Evolutionary conservation across 257 asterid species (phyloP).

Genomic region (Salvia rosmarinus): DNA sequence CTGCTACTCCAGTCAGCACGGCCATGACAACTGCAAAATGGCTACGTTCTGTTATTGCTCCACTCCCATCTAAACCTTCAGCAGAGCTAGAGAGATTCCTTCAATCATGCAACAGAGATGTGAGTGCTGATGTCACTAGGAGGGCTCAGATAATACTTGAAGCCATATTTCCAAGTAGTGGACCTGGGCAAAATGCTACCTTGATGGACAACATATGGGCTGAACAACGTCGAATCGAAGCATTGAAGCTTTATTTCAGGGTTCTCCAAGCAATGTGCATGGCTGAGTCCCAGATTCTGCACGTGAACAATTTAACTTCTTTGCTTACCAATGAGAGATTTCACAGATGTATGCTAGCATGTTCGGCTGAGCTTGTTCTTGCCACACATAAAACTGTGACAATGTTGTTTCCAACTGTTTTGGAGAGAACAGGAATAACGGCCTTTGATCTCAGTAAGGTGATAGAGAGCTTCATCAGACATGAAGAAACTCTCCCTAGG

Average conservation of each 20-base stretch:
- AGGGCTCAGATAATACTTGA: conserved; percentile 90
- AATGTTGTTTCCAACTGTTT: conserved; percentile 91
- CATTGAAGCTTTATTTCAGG: conserved; percentile 85
- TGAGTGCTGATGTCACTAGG: conserved; percentile 76
- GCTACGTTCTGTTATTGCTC: conserved; percentile 86
- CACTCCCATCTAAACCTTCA: conserved; percentile 86
- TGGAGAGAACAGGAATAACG: conserved; percentile 97
- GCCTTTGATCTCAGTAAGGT: conserved; percentile 98
- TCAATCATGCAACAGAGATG: conserved; percentile 82
- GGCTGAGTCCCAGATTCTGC: conserved; percentile 86
- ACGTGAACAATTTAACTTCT: conserved; percentile 75
- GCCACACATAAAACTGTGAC: conserved; percentile 99
- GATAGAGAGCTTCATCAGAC: conserved; percentile 94
- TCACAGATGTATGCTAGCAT: conserved; percentile 99
- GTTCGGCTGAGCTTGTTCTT: conserved; percentile 98
- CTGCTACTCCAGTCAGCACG: conserved; percentile 95
- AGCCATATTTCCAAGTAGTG: conserved; percentile 93
- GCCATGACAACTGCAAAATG: conserved; percentile 98
- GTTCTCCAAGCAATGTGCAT: conserved; percentile 91
- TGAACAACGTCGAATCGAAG: conserved; percentile 91
- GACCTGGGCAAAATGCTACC: conserved; percentile 79
- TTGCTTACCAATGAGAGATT: conserved; percentile 93
- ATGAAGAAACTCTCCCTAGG: conserved; percentile 96
- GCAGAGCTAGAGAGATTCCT: conserved; percentile 76
- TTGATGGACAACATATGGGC: conserved; percentile 95